Conservation (phyloP, 2,329 filamentous ascomycete species). For the Aspergillus sp. region DNA sequence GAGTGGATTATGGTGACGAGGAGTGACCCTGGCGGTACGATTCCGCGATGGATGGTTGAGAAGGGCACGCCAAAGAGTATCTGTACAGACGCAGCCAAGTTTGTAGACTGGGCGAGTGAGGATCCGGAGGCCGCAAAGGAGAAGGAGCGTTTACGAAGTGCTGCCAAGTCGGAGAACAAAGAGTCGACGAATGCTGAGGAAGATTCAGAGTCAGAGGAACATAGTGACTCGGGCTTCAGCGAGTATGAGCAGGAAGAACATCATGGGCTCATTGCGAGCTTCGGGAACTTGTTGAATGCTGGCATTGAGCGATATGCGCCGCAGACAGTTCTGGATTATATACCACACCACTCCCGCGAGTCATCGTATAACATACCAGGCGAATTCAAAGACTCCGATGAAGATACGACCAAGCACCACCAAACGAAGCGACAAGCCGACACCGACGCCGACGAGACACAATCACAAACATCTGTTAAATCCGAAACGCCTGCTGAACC, state of each 20-base stretch:
- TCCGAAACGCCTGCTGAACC: conserved; percentile 22
- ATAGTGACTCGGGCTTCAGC: conserved; percentile 19
- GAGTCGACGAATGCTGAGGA: conserved; percentile 8
- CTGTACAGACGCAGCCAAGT: conserved; percentile 74
- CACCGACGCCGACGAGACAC: conserved; percentile 6
- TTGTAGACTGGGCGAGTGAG: conserved; percentile 72
- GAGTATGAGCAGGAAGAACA: conserved; percentile 24
- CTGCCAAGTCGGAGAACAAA: conserved; percentile 1
- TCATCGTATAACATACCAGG: conserved; percentile 9
- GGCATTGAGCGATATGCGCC: conserved; percentile 53
- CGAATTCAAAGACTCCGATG: background rate
- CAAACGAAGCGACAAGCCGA: background rate
- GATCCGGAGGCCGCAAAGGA: conserved; percentile 42
- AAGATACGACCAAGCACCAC: background rate
- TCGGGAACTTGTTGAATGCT: conserved; percentile 38
- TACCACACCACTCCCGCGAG: conserved; percentile 37
- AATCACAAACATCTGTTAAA: conserved; percentile 18
- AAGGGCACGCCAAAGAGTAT: conserved; percentile 81
- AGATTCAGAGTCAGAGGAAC: conserved; percentile 11
- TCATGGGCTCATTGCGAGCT: conserved; percentile 38
- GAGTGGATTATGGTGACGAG: conserved; percentile 94
- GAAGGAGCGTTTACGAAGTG: conserved; percentile 2
- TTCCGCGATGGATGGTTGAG: conserved; percentile 89
- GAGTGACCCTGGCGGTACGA: conserved; percentile 83
- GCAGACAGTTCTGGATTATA: conserved; percentile 50